A percentile compares a stretch with the other conserved stretches of the same genome.
Conservation (phyloP, 768 basidiomycete species). For the Hemileccinum rubropunctum region DNA sequence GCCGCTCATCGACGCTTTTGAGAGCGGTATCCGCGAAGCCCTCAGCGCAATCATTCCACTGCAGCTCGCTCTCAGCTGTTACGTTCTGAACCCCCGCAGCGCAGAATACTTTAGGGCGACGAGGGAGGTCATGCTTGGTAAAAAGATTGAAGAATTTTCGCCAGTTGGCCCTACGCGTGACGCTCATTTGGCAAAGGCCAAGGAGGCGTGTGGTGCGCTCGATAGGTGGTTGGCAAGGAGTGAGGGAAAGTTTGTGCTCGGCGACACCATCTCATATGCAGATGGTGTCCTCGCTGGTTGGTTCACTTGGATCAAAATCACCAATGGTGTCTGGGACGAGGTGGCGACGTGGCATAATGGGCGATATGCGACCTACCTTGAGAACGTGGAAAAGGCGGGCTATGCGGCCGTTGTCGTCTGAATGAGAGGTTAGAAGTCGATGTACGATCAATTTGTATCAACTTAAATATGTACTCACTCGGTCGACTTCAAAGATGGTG, state of each 20-base stretch:
- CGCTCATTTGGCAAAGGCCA: conserved; percentile 27
- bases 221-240: conserved; percentile 31
- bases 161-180: conserved; percentile 28
- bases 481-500: no score
- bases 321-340: conserved; percentile 33
- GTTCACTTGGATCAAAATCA: conserved; percentile 35
- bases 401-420: conserved; percentile 23
- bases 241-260: conserved; percentile 33
- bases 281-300: conserved; percentile 35
- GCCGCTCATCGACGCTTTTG: conserved; percentile 42
- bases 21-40: conserved; percentile 12
- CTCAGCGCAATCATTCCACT: conserved; percentile 9
- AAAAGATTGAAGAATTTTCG: conserved; percentile 35
- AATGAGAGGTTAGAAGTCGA: neutral
- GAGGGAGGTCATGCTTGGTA: conserved; percentile 31
- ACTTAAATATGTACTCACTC: neutral
- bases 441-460: neutral
- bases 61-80: conserved; percentile 13
- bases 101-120: conserved; percentile 33
- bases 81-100: conserved; percentile 27
- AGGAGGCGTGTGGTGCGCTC: conserved; percentile 25
- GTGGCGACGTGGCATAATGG: conserved; percentile 38
- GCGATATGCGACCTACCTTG: conserved; percentile 35
- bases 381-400: conserved; percentile 26
- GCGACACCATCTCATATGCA: conserved; percentile 32